phyloP scores from a whole-genome alignment of 768 basidiomycete species.

The Boletellus ananiceps region DNA sequence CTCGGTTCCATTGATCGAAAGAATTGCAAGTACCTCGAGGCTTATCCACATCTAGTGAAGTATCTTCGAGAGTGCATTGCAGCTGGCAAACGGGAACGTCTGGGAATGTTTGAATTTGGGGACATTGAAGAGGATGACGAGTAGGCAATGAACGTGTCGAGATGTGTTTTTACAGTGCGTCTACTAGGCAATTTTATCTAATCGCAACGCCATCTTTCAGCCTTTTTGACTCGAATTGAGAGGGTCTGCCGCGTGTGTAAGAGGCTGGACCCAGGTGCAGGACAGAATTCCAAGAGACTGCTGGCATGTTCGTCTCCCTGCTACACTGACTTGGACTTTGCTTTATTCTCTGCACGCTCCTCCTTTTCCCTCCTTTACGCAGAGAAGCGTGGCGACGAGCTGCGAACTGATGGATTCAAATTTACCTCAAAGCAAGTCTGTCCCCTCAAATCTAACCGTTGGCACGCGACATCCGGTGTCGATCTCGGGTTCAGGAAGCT shows the following conservation, averaged over 20 bases:
- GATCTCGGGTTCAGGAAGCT: conserved; percentile 37
- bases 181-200: conserved; percentile 14
- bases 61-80: conserved; percentile 57
- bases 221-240: neutral
- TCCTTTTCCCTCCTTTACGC: neutral
- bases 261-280: neutral
- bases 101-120: conserved; percentile 90
- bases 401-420: conserved; percentile 7
- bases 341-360: neutral
- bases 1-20: conserved; percentile 76
- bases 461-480: conserved; percentile 18
- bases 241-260: neutral
- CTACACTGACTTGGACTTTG: neutral
- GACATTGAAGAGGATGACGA: conserved; percentile 88
- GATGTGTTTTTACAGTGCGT: conserved; percentile 17
- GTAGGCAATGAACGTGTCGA: conserved; percentile 12
- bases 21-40: conserved; percentile 63
- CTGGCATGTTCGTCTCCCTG: neutral
- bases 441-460: conserved; percentile 16
- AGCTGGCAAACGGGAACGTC: conserved; percentile 67
- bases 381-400: neutral
- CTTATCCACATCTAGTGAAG: conserved; percentile 65
- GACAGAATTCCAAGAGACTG: neutral
- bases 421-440: conserved; percentile 25
- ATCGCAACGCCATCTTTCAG: conserved; percentile 2